These are phyloP conservation scores for Simplicillium sp. DNA, from an alignment of 2,329 filamentous ascomycete genomes.

Conservation along the genomic window DNA sequence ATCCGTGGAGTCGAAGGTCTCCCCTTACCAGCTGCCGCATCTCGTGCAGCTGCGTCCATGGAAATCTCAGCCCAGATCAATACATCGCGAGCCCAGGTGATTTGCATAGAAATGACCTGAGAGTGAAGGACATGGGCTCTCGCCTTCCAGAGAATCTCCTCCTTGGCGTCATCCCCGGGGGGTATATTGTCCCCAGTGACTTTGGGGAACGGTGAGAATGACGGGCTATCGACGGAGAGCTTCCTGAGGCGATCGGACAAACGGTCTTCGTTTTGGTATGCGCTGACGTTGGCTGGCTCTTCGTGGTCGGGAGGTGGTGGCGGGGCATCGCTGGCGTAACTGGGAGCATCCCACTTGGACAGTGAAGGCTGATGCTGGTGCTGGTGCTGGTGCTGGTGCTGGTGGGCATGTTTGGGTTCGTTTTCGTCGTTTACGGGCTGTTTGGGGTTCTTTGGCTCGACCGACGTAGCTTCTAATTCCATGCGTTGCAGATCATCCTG, in stretches of 20 bases:
- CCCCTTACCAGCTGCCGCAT: slow-evolving; percentile 33
- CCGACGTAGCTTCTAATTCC: slow-evolving; percentile 64
- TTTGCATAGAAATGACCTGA: slow-evolving; percentile 91
- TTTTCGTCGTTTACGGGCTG: slow-evolving; percentile 3
- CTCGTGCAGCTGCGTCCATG: slow-evolving; percentile 64
- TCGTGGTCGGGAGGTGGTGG: slow-evolving; percentile 19
- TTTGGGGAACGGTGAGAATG: slow-evolving; percentile 87
- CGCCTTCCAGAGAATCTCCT: slow-evolving; percentile 78
- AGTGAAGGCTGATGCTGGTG: slow-evolving; percentile 13
- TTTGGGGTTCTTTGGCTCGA: slow-evolving; percentile 12
- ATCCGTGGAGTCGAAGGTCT: slow-evolving; percentile 73
- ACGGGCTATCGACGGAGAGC: slow-evolving; percentile 52
- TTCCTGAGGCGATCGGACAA: slow-evolving; percentile 26
- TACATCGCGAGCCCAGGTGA: slow-evolving; percentile 92
- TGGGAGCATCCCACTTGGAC: slow-evolving; percentile 8
- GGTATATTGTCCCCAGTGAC: slow-evolving; percentile 82
- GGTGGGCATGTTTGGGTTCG: neutral
- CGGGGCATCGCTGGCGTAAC: slow-evolving; percentile 11
- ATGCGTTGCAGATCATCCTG: slow-evolving; percentile 87
- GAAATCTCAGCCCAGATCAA: slow-evolving; percentile 81
- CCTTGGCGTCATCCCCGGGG: slow-evolving; percentile 88
- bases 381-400: neutral
- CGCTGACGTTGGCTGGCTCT: slow-evolving; percentile 24
- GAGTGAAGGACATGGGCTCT: slow-evolving; percentile 79
- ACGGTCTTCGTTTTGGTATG: slow-evolving; percentile 27